Conservation (phyloP, 2,329 filamentous ascomycete genomes). For the Metarhizium humberi region DNA sequence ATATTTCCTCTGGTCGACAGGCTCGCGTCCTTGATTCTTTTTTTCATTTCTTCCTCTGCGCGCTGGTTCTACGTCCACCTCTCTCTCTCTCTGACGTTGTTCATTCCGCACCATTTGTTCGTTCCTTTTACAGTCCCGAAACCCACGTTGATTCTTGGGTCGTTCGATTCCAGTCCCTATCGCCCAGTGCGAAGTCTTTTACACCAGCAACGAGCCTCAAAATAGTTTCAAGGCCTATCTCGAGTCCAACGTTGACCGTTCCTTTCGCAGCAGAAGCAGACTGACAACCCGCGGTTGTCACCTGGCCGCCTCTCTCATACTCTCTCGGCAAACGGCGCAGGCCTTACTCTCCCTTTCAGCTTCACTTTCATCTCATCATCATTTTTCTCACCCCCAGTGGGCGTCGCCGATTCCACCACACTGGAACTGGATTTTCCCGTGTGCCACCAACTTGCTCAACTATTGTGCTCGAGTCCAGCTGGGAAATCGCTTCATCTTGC, state of each 20-base stretch:
- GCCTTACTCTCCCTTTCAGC: neutral
- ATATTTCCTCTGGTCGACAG: neutral
- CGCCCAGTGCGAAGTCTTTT: neutral
- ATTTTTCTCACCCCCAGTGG: neutral
- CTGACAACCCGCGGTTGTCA: neutral
- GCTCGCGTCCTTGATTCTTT: conserved; percentile 1
- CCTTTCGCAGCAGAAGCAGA: conserved; percentile 7
- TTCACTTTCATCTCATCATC: conserved; percentile 4
- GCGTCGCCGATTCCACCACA: neutral
- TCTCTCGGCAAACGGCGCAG: no score
- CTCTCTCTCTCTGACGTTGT: conserved; percentile 4
- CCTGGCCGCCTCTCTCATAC: no score
- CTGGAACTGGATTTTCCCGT: conserved; percentile 11
- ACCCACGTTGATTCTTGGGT: conserved; percentile 6
- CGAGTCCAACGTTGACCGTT: conserved; percentile 21
- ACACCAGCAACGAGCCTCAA: neutral
- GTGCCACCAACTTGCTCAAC: neutral
- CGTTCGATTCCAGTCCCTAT: neutral
- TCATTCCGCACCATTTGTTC: conserved; percentile 1
- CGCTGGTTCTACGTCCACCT: conserved; percentile 11
- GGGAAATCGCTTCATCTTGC: neutral
- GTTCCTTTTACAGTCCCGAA: conserved; percentile 3
- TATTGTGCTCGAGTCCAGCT: neutral
- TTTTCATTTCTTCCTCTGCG: conserved; percentile 14
- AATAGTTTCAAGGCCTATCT: neutral